Base-by-base conservation (phyloP, 345 rosid genomes). In the Xanthoceras sorbifolium region DNA sequence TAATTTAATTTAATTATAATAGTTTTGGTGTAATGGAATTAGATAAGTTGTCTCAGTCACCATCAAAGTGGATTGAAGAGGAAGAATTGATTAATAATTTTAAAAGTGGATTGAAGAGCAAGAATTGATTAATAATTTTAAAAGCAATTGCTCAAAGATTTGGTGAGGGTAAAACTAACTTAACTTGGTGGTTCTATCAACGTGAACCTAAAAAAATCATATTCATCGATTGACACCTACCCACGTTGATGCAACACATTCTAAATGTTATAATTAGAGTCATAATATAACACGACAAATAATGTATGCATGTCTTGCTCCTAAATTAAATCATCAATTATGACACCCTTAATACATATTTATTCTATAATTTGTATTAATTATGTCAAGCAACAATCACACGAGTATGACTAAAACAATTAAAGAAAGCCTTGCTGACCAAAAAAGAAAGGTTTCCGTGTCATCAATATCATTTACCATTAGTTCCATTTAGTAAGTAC, bases 1-100 rank as follows among this genome's bases (percentile, higher is more conserved):
- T 36, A 36, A 36, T 5, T 0, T 5, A 48, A 15, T 11, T 3
- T 3, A 12, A 46, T 1, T 12, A 12, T 1, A 12, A 10, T 11
- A 48, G 14, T 10, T 48, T 18, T 3, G 4, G 9, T 18, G 22
- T 54, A 8, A 34, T 46, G 65, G 73, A 62, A 63, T 77, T 78
- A 64, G 88, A 38, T 81, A 67, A 77, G 80, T 9, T 68, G 82
- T 83, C 86, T 4, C 11, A 57, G 52, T 77, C 83, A 60, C 5
- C 8, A 64, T 69, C 62, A 22, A 77, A n/a, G 72, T 74, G 71
- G 72, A 60, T 71, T 78, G 22, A 71, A 76, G 67, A 48, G 9
- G 25, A 73, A 71, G 71, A 36, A 6, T 44, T 68, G 84, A 60
- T 82, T 31, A 15, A 74, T 55, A 63, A 68, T 73, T 70, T 64